Evolutionary conservation across 352 stramenopile genomes (phyloP), one percentile per base, ranked within the genome.

Genomic region (Phytophthora uliginosa): DNA sequence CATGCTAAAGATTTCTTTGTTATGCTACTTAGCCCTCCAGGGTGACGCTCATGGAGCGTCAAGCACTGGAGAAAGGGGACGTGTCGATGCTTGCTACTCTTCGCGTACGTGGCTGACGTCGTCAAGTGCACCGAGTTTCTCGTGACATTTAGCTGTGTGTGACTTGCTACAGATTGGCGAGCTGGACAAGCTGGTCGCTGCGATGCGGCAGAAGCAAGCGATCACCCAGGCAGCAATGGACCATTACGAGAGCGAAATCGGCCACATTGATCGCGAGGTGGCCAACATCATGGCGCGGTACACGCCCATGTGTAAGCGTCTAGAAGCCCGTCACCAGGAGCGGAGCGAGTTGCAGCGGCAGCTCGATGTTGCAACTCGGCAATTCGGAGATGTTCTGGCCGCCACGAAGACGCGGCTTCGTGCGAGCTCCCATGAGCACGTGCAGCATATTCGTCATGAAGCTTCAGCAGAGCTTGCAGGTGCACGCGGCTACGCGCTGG

Each of bases 41-140:
- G 20, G 66, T 85, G 63, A 91, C 85, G 47, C 75, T 93, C 22
- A 94, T 93, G 83, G 83, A 93, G 77, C 83, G 85, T 9, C 85
- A 94, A 66, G 73, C 79, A 8, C 59, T 90, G 28, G 84, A 93
- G 65, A 93, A 86, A 67, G 83, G 85, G 33, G 84, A 94, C 60
- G 81, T 88, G 13, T 86, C 86, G 5, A 94, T 94, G 86, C 74
- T 94, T 0, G 86, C 84, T n/a, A 88, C 85, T 0, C 73, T 94
- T 4, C 83, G 84, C 3, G 86, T 94, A 81, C 54, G 68, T 76
- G 42, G 18, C 48, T 33, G 24, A 26, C 24, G n/a, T 69, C 6
- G 12, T 20, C 59, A 52, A 47, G 28, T 50, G 40, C 5, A n/a
- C 15, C 7, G 6, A 50, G 17, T 17, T 50, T 50, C 17, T 10